Base-by-base conservation (phyloP, 352 stramenopile species). In the Elongisporangium undulatum region DNA sequence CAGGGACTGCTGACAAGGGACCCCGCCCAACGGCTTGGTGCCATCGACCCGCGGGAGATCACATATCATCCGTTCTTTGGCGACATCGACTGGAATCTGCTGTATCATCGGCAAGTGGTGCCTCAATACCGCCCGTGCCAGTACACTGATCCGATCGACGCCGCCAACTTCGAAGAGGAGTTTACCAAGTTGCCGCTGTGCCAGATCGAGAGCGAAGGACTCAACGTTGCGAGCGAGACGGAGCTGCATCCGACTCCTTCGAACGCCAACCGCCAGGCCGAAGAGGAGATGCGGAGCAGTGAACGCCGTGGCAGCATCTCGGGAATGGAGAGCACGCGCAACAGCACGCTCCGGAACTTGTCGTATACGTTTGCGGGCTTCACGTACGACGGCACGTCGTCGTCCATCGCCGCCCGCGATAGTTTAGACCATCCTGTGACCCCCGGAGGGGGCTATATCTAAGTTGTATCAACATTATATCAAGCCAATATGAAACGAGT, bases 1-100 rank as follows among this genome's bases (percentile, higher is more conserved):
- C 78, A 88, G 51, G 85, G 85, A 2, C 64, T 99, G 34, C 79
- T 99, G 1, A 92, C 85, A 39, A 95, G 97, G 58, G 87, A 99
- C 53, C 92, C 95, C 55, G 79, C 85, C 24, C 89, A 91, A 70
- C 87, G 97, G 10, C 77, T 99, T 15, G 96, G 97, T 20, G 80
- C 85, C 26, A 82, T 85, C 34, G 81, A 89, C 54, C 79, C 81
- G 38, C 75, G 79, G 53, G 82, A 92, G 61, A 86, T 94, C 59
- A 90, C 82, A 45, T 87, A 89, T 56, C 85, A 94, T 61, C 75
- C 85, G 12, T 94, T 94, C 66, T 94, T 92, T 62, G 68, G 69
- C 20, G 79, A 90, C 20, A 88, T 94, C 52, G 77, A 91, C 66
- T 94, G 85, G 85, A 89, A 90, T 29, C 51, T 82, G 67, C 68